Base-by-base conservation (phyloP, 352 stramenopile species). In the Paralagenidium karlingii region DNA sequence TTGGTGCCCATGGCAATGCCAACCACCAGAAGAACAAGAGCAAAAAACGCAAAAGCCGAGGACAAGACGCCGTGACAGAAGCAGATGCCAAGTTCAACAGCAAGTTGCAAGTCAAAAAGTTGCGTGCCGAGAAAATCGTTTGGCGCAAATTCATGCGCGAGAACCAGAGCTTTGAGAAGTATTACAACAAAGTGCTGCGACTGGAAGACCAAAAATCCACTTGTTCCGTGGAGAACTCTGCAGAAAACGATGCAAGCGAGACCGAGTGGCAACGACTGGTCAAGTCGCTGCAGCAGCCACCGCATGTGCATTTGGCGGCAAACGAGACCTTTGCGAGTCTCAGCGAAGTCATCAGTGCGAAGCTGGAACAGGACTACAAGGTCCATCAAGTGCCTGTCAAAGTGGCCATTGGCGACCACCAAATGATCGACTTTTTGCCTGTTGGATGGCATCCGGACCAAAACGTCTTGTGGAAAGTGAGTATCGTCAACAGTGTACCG, bases 141-240 rank as follows among this genome's bases (percentile, higher is more conserved):
- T 90, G 76, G 76, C 76, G 76, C 50, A 90, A 90, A 44, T 90
- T 90, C 38, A 73, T 83, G 40, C 63, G 76, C 18, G 74, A 87
- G 49, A 92, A 92, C 52, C 51, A 40, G 19, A 47, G 67, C 8
- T 94, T 93, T 40, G 76, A 92, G 48, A 40, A 61, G 21, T 96
- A 85, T 42, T 96, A 94, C 49, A 55, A 79, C 44, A 47, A 60
- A 4, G 70, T 92, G 33, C 41, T 90, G 24, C 60, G 70, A 28
- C 51, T 94, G 27, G 34, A 57, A 4, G 55, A 65, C 9, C 49
- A 59, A 5, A n/a, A n/a, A n/a, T n/a, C n/a, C n/a, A n/a, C n/a
- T n/a, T n/a, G n/a, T n/a, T n/a, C n/a, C n/a, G n/a, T n/a, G 30
- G 22, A 3, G 22, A 36, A 22, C 16, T 36, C 19, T 36, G 7